Percentiles rank a stretch among this genome's conserved stretches.
phyloP scores from a whole-genome alignment of 139 green algal species.

The Chlamydomonas sp. region DNA sequence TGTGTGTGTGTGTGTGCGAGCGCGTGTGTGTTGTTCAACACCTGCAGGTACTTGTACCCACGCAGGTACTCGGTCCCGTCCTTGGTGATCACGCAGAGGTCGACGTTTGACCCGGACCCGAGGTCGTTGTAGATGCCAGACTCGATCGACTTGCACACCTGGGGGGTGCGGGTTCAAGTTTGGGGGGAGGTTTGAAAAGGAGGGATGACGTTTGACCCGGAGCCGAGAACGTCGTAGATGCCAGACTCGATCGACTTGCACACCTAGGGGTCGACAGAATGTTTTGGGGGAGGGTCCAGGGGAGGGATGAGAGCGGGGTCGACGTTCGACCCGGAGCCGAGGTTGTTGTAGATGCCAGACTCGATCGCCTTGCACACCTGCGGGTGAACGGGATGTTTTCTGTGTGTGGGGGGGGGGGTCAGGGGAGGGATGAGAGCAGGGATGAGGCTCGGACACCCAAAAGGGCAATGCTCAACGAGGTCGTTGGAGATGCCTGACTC shows the following conservation, averaged over 20 bases:
- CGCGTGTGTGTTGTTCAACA: conserved; percentile 84
- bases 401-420: too few relatives aligned
- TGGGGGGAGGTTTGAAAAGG: too few relatives aligned
- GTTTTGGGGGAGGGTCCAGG: too few relatives aligned
- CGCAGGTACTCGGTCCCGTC: conserved; percentile 75
- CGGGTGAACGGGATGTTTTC: too few relatives aligned
- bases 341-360: conserved; percentile 92
- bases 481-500: too few relatives aligned
- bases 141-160: conserved; percentile 22
- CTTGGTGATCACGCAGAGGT: conserved; percentile 93
- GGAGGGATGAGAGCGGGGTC: too few relatives aligned
- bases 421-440: too few relatives aligned
- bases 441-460: too few relatives aligned
- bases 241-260: conserved; percentile 48
- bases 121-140: conserved; percentile 95
- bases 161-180: too few relatives aligned
- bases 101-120: conserved; percentile 93
- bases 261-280: not conserved
- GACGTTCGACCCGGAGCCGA: conserved; percentile 94
- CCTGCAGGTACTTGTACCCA: conserved; percentile 82
- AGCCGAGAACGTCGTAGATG: conserved; percentile 95
- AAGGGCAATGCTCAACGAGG: too few relatives aligned
- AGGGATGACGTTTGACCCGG: conserved; percentile 91
- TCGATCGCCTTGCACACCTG: too few relatives aligned
- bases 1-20: conserved; percentile 52